phyloP scores from a whole-genome alignment of 2,329 filamentous ascomycete genomes.

The Arthrobotrys conoides region DNA sequence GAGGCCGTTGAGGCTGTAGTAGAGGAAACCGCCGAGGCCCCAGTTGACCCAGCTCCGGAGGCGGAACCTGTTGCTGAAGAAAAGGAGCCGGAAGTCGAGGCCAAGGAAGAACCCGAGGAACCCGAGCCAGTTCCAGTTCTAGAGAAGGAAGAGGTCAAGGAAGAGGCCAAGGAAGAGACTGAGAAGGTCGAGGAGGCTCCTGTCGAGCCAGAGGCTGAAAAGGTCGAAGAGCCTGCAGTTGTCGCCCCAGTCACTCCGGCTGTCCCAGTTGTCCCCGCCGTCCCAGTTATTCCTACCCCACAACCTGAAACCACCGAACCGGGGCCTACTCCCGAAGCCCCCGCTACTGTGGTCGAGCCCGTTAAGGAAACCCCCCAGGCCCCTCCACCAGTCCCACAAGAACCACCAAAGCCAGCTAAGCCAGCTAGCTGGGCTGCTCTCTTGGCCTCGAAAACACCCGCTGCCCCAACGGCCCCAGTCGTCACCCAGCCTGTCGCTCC shows the following conservation, averaged over 20 bases:
- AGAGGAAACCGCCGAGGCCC: constrained; percentile 60
- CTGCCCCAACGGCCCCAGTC: constrained; percentile 64
- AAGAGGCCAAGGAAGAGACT: constrained; percentile 60
- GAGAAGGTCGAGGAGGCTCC: constrained; percentile 59
- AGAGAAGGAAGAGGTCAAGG: constrained; percentile 62
- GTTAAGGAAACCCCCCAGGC: constrained; percentile 45
- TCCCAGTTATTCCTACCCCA: constrained; percentile 35
- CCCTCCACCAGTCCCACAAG: constrained; percentile 54
- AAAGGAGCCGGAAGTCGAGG: constrained; percentile 60
- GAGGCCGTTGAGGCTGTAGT: constrained; percentile 68
- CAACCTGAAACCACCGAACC: constrained; percentile 47
- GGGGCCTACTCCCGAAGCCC: constrained; percentile 27
- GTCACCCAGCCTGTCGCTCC: constrained; percentile 65
- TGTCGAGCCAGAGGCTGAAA: constrained; percentile 52
- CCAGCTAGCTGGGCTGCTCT: constrained; percentile 57
- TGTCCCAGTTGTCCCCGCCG: constrained; percentile 53
- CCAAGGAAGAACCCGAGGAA: constrained; percentile 69
- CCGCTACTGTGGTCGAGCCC: constrained; percentile 47
- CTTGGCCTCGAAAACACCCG: constrained; percentile 31
- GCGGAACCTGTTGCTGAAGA: constrained; percentile 56
- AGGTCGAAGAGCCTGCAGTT: constrained; percentile 39
- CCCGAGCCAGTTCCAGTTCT: constrained; percentile 68
- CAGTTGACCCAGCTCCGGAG: constrained; percentile 60
- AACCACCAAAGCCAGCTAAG: constrained; percentile 54
- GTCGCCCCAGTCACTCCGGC: constrained; percentile 41